Evolutionary conservation across 768 basidiomycete genomes (phyloP).

Genomic region (Gyrodon lividus): DNA sequence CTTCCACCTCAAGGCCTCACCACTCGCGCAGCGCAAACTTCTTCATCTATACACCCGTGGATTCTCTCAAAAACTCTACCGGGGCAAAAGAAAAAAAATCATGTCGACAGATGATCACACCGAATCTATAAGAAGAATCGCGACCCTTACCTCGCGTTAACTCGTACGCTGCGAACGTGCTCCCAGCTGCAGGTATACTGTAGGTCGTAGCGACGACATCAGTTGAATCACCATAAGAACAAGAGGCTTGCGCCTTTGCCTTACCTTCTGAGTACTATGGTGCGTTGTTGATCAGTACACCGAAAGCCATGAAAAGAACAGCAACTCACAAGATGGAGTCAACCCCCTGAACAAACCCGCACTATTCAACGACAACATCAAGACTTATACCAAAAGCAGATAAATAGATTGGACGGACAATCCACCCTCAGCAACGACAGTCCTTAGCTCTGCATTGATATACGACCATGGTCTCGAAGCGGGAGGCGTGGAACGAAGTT

Average conservation of each 20-base stretch:
- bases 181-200: slow-evolving; percentile 89
- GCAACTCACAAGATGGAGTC: slow-evolving; percentile 67
- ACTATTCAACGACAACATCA: slow-evolving; percentile 19
- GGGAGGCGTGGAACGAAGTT: slow-evolving; percentile 75
- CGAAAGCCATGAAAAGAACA: not conserved
- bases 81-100: not conserved
- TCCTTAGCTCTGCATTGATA: slow-evolving; percentile 66
- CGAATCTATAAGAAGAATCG: not conserved
- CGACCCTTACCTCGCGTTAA: slow-evolving; percentile 62
- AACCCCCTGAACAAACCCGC: slow-evolving; percentile 70
- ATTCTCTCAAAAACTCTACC: slow-evolving; percentile 26
- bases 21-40: not conserved
- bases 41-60: slow-evolving; percentile 18
- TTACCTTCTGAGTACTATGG: slow-evolving; percentile 63
- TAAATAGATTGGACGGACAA: slow-evolving; percentile 45
- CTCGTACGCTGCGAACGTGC: slow-evolving; percentile 90
- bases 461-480: slow-evolving; percentile 72
- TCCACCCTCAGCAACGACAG: slow-evolving; percentile 70
- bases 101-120: not conserved
- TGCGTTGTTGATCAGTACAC: not conserved
- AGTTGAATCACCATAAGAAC: not conserved
- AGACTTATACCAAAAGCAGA: not conserved
- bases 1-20: too few relatives aligned
- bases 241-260: not conserved
- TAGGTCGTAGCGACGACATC: slow-evolving; percentile 1